Evolutionary conservation across 805 yeast species (phyloP).

Genomic region (Candida arabinofermentans): DNA sequence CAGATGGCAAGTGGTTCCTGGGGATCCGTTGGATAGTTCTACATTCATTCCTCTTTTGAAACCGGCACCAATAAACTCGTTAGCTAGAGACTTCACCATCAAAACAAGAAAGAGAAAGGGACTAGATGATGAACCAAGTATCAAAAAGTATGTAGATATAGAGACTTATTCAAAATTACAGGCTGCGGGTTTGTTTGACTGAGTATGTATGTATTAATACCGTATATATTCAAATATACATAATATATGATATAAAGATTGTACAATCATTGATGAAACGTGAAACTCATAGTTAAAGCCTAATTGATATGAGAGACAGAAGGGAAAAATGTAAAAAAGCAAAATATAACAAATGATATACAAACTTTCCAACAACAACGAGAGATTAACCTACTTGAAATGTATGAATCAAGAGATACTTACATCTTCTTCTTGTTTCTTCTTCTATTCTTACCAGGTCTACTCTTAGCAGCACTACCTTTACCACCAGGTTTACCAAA

Average conservation of each 20-base stretch:
- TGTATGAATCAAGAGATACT: not conserved
- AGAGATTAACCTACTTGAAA: no score
- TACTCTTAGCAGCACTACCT: conserved; percentile 41
- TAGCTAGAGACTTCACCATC: conserved; percentile 85
- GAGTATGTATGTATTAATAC: not conserved
- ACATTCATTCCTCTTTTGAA: conserved; percentile 62
- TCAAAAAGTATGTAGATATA: conserved; percentile 63
- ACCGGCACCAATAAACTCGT: conserved; percentile 64
- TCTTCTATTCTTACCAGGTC: conserved; percentile 59
- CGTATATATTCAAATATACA: no score
- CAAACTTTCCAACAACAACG: no score
- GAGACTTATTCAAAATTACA: conserved; percentile 51
- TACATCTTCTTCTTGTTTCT: conserved; percentile 24
- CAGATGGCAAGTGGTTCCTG: conserved; percentile 80
- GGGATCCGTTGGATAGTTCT: conserved; percentile 79
- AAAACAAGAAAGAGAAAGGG: conserved; percentile 92
- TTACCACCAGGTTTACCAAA: conserved; percentile 24
- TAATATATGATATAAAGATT: no score
- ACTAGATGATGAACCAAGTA: conserved; percentile 62
- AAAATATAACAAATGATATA: no score
- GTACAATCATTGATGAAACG: no score
- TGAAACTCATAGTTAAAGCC: no score
- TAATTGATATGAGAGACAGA: no score
- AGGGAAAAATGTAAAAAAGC: no score
- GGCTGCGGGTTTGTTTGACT: conserved; percentile 18